phyloP scores from a whole-genome alignment of 2,329 filamentous ascomycete genomes.

The Lecanicillium sp. region DNA sequence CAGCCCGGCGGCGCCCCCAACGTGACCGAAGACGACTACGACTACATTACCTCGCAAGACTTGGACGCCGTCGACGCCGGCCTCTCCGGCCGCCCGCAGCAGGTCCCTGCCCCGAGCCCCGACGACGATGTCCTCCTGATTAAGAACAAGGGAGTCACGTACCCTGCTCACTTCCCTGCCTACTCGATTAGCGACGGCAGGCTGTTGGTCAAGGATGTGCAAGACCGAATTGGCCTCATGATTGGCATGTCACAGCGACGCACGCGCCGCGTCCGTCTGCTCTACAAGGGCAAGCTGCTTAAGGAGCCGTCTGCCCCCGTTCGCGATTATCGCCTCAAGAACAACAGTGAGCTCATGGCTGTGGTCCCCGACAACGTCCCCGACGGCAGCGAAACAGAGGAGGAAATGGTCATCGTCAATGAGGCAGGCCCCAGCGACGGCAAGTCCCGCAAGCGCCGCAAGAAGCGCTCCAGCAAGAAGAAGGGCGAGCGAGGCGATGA shows the following conservation, averaged over 20 bases:
- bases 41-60: slow-evolving; percentile 76
- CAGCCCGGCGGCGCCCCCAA: slow-evolving; percentile 43
- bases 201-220: slow-evolving; percentile 57
- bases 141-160: slow-evolving; percentile 58
- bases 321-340: slow-evolving; percentile 54
- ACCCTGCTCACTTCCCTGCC: slow-evolving; percentile 65
- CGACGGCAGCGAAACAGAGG: slow-evolving; percentile 30
- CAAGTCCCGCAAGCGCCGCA: slow-evolving; percentile 28
- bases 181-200: slow-evolving; percentile 70
- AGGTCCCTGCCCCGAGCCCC: slow-evolving; percentile 22
- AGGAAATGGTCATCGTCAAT: slow-evolving; percentile 37
- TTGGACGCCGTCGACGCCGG: slow-evolving; percentile 36
- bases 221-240: slow-evolving; percentile 58
- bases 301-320: slow-evolving; percentile 54
- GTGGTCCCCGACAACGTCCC: slow-evolving; percentile 32
- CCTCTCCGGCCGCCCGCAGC: slow-evolving; percentile 29
- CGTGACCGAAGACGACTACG: slow-evolving; percentile 70
- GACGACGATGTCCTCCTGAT: slow-evolving; percentile 67
- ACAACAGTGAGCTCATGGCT: slow-evolving; percentile 51
- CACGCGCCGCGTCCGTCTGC: slow-evolving; percentile 51
- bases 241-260: slow-evolving; percentile 52
- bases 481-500: slow-evolving; percentile 26
- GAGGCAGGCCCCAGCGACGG: slow-evolving; percentile 29
- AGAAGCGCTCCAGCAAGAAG: slow-evolving; percentile 34
- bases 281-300: slow-evolving; percentile 66